Percentiles rank a stretch among this genome's conserved stretches.
phyloP scores from a whole-genome alignment of 2,329 filamentous ascomycete species.

The Dryadomyces quercivorus region DNA sequence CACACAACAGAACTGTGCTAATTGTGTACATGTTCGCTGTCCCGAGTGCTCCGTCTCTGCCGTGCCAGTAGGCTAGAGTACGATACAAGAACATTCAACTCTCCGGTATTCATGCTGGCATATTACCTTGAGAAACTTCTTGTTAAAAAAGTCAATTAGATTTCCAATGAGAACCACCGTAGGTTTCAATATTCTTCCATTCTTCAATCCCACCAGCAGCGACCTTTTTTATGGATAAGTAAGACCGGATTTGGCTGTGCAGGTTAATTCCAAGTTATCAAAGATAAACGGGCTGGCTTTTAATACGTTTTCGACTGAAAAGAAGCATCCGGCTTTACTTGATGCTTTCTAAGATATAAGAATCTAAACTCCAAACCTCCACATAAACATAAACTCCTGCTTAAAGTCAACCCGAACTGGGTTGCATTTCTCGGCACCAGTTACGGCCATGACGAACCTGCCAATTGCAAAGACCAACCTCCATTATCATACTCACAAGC shows the following conservation, averaged over 20 bases:
- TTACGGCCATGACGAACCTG: slow-evolving; percentile 71
- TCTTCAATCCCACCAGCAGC: too few species aligned
- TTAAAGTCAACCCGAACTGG: slow-evolving; percentile 14
- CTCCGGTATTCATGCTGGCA: not conserved
- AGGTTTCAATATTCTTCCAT: too few species aligned
- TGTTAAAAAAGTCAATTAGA: too few species aligned
- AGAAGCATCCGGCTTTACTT: too few species aligned
- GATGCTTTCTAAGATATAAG: too few species aligned
- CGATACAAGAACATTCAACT: not conserved
- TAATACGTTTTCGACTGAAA: too few species aligned
- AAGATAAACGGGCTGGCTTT: too few species aligned
- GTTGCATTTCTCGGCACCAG: slow-evolving; percentile 51
- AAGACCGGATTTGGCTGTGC: too few species aligned
- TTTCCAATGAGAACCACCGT: too few species aligned
- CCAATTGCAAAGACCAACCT: slow-evolving; percentile 70
- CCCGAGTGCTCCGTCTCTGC: slow-evolving; percentile 7
- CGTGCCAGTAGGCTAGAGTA: not conserved
- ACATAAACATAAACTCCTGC: not conserved
- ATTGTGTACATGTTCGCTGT: slow-evolving; percentile 12
- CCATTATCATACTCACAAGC: slow-evolving; percentile 70
- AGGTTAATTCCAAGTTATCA: too few species aligned
- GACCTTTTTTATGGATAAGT: too few species aligned
- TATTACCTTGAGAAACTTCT: not conserved
- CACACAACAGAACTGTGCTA: slow-evolving; percentile 8
- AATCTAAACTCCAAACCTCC: not conserved